Base-by-base conservation (phyloP, 345 rosid species). In the Syzygium aqueum region DNA sequence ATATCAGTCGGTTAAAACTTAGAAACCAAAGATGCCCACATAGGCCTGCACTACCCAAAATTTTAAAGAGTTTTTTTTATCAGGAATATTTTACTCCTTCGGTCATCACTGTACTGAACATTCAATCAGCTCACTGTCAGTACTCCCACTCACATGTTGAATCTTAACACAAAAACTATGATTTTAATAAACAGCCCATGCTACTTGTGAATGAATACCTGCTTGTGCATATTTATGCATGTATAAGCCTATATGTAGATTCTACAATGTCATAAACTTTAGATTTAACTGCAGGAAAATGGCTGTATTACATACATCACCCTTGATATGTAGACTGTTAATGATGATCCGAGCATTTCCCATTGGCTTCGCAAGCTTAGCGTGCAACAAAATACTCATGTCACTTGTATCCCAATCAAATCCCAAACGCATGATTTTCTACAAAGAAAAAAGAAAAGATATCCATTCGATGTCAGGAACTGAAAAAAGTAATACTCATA, bases 281-380 rank as follows among this genome's bases (percentile, higher is more conserved):
- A 73, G 46, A 73, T 73, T 73, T 73, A 73, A 73, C 80, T 4
- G 80, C 49, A 33, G 80, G 43, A 10, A 73, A 33, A 33, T 73
- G 80, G 80, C 49, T 17, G 25, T 33, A 33, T 78, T 43, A 91
- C 99, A 61, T 94, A 97, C 99, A 90, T 97, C 99, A 33, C 99
- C 99, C 93, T 95, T 96, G 89, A 97, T 93, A 89, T 93, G 96
- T 87, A 97, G 98, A 92, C 98, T 95, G 91, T 97, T 95, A 88
- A 96, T 91, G 86, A 97, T 93, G 86, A 97, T 96, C 88, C 96
- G 89, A 88, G 99, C 99, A 87, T 97, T 95, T 80, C 99, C 96
- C 83, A 96, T 93, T 37, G 98, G 98, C 92, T 89, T 96, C 78
- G 98, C 98, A 89, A 97, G 86, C 93, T 96, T 97, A 49, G 97